These are phyloP conservation scores for Hyaloscypha finlandica DNA, from an alignment of 495 filamentous ascomycete species.

Conservation along the genomic window DNA sequence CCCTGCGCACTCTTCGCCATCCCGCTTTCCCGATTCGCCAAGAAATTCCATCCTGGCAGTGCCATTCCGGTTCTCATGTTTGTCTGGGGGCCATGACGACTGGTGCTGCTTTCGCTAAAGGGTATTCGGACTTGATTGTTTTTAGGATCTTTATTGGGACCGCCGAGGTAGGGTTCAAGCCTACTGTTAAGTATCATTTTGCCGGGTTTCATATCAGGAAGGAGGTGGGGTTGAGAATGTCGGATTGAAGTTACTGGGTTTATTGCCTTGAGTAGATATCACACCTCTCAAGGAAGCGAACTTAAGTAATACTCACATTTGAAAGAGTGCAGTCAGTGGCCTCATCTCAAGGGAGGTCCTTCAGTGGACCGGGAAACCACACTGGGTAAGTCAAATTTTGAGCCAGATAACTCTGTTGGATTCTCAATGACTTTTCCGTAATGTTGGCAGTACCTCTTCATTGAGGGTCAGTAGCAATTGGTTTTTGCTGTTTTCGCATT, in stretches of 20 bases:
- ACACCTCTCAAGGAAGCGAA: too few relatives aligned
- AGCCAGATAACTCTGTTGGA: constrained; percentile 67
- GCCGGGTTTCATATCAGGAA: constrained; percentile 69
- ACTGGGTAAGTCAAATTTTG: constrained; percentile 52
- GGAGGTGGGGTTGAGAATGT: constrained; percentile 75
- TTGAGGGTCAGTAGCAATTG: too few relatives aligned
- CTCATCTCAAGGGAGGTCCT: constrained; percentile 37
- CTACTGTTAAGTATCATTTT: constrained; percentile 58
- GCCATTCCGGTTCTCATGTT: constrained; percentile 70
- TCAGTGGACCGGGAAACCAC: constrained; percentile 45
- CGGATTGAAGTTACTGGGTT: constrained; percentile 73
- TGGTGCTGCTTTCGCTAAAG: constrained; percentile 47
- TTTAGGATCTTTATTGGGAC: constrained; percentile 70
- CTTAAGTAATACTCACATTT: constrained; percentile 48
- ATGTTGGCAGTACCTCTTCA: too few relatives aligned
- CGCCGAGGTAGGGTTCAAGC: constrained; percentile 74
- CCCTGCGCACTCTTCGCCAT: constrained; percentile 52
- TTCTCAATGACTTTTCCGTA: too few relatives aligned
- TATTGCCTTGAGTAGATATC: constrained; percentile 59
- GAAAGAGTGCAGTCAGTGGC: constrained; percentile 49
- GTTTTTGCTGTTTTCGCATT: neutral
- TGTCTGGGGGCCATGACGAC: constrained; percentile 31
- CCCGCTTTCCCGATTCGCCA: constrained; percentile 65
- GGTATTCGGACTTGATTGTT: constrained; percentile 68
- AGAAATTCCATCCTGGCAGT: constrained; percentile 61